phyloP scores from a whole-genome alignment of 1,139 yeast species.

The Suhomyces bribrorum region DNA sequence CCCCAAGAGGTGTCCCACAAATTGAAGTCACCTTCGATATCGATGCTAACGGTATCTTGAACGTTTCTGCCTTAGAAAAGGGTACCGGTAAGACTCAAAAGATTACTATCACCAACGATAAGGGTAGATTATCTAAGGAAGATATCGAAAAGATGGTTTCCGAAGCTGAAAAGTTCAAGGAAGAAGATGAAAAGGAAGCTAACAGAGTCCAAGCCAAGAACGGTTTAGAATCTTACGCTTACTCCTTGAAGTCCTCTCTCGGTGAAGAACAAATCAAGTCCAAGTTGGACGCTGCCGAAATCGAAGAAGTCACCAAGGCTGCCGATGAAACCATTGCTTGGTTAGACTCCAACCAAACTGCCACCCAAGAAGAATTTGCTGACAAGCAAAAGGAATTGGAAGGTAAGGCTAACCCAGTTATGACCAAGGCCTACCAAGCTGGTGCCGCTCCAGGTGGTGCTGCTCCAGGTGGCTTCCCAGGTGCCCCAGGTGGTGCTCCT shows the following conservation, averaged over 20 bases:
- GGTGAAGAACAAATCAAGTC: constrained; percentile 79
- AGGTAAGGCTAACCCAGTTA: constrained; percentile 90
- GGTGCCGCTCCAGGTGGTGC: constrained; percentile 57
- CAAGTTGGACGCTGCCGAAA: constrained; percentile 80
- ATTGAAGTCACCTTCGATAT: constrained; percentile 93
- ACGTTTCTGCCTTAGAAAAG: constrained; percentile 91
- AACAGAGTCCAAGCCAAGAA: constrained; percentile 63
- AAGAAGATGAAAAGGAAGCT: constrained; percentile 52
- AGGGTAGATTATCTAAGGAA: constrained; percentile 55
- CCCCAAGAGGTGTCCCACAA: constrained; percentile 98
- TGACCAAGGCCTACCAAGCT: constrained; percentile 86
- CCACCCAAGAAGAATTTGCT: constrained; percentile 81
- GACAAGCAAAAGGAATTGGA: constrained; percentile 94
- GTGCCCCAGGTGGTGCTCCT: constrained; percentile 65
- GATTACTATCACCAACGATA: constrained; percentile 52
- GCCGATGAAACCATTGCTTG: constrained; percentile 84
- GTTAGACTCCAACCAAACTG: constrained; percentile 88
- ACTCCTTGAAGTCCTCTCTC: constrained; percentile 82
- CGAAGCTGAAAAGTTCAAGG: constrained; percentile 54
- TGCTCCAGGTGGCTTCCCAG: constrained; percentile 69
- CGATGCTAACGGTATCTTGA: constrained; percentile 94
- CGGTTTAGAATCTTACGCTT: constrained; percentile 89
- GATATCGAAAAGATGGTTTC: constrained; percentile 53
- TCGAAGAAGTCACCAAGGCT: constrained; percentile 76
- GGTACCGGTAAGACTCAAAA: constrained; percentile 78